Conservation (phyloP, 805 yeast species). For the Barnettozyma vustinii region DNA sequence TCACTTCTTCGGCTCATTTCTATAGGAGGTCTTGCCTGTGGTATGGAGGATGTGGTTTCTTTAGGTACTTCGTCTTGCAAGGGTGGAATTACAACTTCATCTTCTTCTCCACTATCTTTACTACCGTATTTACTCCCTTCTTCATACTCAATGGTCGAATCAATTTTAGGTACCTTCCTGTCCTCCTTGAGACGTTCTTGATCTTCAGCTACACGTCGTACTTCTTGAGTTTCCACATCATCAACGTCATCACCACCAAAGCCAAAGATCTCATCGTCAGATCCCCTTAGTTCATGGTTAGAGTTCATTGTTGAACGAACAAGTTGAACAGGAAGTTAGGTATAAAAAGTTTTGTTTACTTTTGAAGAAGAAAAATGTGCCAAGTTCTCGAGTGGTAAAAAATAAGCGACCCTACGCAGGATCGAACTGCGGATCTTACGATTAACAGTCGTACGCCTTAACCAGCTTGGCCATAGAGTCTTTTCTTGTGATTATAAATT, state of each 20-base stretch:
- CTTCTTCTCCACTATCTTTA: neutral
- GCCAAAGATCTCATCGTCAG: neutral
- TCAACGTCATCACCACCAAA: neutral
- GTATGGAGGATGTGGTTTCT: neutral
- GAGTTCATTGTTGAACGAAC: neutral
- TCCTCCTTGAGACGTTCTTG: neutral
- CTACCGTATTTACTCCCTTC: neutral
- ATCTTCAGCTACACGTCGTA: neutral
- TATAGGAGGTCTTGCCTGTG: neutral
- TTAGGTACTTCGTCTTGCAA: neutral
- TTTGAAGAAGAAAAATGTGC: neutral
- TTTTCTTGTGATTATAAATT: neutral
- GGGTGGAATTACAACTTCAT: neutral
- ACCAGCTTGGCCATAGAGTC: slow-evolving; percentile 6
- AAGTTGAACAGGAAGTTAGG: neutral
- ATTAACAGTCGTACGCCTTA: slow-evolving; percentile 5
- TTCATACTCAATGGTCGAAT: neutral
- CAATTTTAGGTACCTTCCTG: neutral
- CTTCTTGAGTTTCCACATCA: neutral
- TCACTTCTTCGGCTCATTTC: neutral
- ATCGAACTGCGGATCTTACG: slow-evolving; percentile 6
- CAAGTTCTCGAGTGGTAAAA: neutral
- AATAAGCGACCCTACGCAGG: slow-evolving; percentile 5
- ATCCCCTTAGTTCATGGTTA: neutral
- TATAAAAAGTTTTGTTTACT: neutral